phyloP scores from a whole-genome alignment of 1,139 yeast species.

The Taphrina pruni region DNA sequence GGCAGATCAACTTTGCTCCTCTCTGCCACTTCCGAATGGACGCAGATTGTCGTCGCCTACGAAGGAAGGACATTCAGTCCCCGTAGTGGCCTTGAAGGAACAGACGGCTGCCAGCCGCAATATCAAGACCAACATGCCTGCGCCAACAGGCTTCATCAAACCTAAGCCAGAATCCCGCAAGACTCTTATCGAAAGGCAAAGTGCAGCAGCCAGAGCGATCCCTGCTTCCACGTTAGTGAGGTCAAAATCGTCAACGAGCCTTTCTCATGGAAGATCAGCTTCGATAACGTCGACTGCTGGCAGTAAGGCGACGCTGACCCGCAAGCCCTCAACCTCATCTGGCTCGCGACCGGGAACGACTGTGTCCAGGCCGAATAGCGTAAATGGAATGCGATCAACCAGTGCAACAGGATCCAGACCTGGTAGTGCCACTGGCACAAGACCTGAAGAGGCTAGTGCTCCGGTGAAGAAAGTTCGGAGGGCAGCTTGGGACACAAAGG shows the following conservation, averaged over 20 bases:
- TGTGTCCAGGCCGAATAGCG: constrained; percentile 26
- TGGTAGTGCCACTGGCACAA: constrained; percentile 22
- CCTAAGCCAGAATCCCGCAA: constrained; percentile 38
- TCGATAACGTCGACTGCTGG: not conserved
- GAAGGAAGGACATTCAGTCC: constrained; percentile 8
- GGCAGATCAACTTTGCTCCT: constrained; percentile 16
- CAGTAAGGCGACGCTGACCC: not conserved
- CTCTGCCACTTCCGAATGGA: constrained; percentile 21
- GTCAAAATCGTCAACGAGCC: constrained; percentile 19
- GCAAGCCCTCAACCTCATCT: constrained; percentile 16
- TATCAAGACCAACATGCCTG: constrained; percentile 21
- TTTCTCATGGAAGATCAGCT: constrained; percentile 1
- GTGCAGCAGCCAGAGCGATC: constrained; percentile 7
- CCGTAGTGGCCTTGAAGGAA: constrained; percentile 11
- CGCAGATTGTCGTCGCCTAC: constrained; percentile 21
- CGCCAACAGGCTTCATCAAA: constrained; percentile 17
- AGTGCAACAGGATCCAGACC: constrained; percentile 34
- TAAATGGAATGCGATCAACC: constrained; percentile 12
- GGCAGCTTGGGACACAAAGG: constrained; percentile 46
- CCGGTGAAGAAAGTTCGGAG: constrained; percentile 27
- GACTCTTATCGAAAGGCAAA: constrained; percentile 14
- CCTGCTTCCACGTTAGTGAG: constrained; percentile 15
- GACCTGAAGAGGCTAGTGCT: constrained; percentile 6
- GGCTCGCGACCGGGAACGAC: constrained; percentile 20
- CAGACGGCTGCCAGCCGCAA: constrained; percentile 26